Evolutionary conservation across 1,284 basidiomycete species (phyloP).

Genomic region (Ustilago xerochloae): DNA sequence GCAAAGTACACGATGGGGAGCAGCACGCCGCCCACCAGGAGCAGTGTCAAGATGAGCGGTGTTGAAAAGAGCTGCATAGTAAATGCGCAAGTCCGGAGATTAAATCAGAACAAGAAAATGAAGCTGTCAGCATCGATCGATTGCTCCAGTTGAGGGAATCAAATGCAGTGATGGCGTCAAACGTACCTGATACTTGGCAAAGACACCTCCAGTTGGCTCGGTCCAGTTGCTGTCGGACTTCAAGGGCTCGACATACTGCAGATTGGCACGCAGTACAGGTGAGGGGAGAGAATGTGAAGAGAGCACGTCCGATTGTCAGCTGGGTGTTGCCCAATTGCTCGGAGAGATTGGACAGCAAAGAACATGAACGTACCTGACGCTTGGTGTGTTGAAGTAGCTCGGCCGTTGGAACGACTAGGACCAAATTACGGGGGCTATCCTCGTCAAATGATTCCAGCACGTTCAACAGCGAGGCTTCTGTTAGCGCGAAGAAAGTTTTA

Average conservation of each 20-base stretch:
- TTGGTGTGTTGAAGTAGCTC: slow-evolving; percentile 14
- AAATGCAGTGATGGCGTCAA: too few species aligned
- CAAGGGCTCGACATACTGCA: slow-evolving; percentile 14
- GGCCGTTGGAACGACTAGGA: slow-evolving; percentile 14
- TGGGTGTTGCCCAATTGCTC: too few species aligned
- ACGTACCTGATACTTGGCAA: slow-evolving; percentile 47
- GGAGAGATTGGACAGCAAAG: too few species aligned
- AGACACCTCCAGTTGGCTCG: slow-evolving; percentile 43
- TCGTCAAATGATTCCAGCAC: slow-evolving; percentile 23
- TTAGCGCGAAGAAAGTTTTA: neutral
- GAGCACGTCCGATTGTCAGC: too few species aligned
- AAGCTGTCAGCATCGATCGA: too few species aligned
- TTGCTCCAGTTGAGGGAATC: too few species aligned
- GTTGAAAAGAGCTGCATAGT: slow-evolving; percentile 45
- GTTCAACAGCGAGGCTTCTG: slow-evolving; percentile 19
- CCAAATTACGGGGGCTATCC: slow-evolving; percentile 26
- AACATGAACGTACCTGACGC: slow-evolving; percentile 31
- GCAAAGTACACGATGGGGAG: slow-evolving; percentile 47
- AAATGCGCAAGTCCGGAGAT: neutral
- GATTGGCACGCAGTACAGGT: too few species aligned
- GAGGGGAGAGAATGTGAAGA: too few species aligned
- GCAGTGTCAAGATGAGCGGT: slow-evolving; percentile 34
- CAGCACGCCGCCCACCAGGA: slow-evolving; percentile 40
- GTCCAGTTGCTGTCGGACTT: slow-evolving; percentile 37
- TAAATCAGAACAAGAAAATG: too few species aligned